A percentile compares a stretch with the other conserved stretches of the same genome.
Evolutionary conservation across 2,329 filamentous ascomycete species (phyloP).

Genomic region (Beauveria rudraprayagi): DNA sequence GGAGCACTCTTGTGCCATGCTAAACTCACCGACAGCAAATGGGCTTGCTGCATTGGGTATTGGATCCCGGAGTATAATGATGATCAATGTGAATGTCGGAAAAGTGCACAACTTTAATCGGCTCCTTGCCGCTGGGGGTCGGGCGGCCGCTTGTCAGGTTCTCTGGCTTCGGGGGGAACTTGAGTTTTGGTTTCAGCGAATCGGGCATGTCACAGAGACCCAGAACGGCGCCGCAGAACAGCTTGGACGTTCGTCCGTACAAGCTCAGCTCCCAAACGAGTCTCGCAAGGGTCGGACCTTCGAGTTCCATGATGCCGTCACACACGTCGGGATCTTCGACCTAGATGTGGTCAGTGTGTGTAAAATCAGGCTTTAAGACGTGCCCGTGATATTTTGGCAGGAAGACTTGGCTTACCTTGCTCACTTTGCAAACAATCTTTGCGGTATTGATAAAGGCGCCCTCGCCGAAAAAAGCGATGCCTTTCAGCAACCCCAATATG

Average conservation of each 20-base stretch:
- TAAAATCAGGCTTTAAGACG: no score
- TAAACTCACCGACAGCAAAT: conserved; percentile 46
- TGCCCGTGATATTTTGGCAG: not conserved
- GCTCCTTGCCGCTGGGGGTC: conserved; percentile 33
- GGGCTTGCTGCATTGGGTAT: conserved; percentile 47
- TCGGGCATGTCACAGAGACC: conserved; percentile 44
- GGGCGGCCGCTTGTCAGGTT: conserved; percentile 27
- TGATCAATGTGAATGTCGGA: conserved; percentile 53
- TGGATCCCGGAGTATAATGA: conserved; percentile 44
- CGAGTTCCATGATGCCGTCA: conserved; percentile 39
- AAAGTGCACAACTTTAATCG: conserved; percentile 49
- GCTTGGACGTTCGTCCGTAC: conserved; percentile 39
- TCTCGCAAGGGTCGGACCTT: conserved; percentile 46
- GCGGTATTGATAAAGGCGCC: conserved; percentile 27
- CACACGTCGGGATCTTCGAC: conserved; percentile 48
- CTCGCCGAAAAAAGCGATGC: conserved; percentile 35
- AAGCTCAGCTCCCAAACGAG: conserved; percentile 38
- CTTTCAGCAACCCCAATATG: conserved; percentile 31
- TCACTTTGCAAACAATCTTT: conserved; percentile 25
- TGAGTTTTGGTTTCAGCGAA: conserved; percentile 33
- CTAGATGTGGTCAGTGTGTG: conserved; percentile 18
- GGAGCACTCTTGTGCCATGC: no score
- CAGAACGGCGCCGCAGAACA: conserved; percentile 45
- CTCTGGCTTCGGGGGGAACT: conserved; percentile 32
- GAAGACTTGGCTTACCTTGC: conserved; percentile 19